phyloP scores from a whole-genome alignment of 1,284 basidiomycete genomes.

The Ustilago cynodontis region DNA sequence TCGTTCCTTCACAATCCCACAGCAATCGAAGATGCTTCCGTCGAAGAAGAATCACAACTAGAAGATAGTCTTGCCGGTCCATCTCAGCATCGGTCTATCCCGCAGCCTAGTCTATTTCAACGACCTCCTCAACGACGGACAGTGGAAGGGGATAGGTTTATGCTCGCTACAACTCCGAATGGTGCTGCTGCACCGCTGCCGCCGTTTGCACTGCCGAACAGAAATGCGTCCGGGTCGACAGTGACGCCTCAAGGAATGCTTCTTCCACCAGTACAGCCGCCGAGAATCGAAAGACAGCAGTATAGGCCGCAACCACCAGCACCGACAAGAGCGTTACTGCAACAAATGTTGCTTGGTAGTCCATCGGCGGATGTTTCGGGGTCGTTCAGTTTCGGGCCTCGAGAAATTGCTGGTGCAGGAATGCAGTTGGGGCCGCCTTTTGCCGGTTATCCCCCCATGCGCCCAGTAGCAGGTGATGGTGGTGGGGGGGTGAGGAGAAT shows the following conservation, averaged over 20 bases:
- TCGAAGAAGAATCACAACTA: background rate
- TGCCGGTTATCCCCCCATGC: conserved; percentile 10
- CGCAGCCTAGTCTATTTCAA: conserved; percentile 3
- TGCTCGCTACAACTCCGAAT: conserved; percentile 15
- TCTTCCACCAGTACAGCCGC: background rate
- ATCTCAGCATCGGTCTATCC: background rate
- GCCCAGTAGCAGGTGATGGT: background rate
- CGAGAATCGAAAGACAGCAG: background rate
- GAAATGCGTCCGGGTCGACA: background rate
- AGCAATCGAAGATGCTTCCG: conserved; percentile 6
- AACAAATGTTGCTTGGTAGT: background rate
- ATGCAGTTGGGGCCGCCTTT: background rate
- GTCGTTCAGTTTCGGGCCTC: background rate
- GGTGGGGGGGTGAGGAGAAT: background rate
- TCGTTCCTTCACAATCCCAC: background rate
- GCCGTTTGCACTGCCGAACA: no score
- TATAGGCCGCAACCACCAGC: conserved; percentile 1
- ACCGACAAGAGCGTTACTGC: background rate
- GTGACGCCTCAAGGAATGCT: background rate
- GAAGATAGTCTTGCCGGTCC: conserved; percentile 17
- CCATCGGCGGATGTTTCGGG: background rate
- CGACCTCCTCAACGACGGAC: background rate
- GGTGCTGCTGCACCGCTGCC: background rate
- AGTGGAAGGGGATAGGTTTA: background rate
- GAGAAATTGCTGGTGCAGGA: background rate